Evolutionary conservation across 169 alveolate genomes (phyloP).

Genomic region (Plasmodium gaboni): DNA sequence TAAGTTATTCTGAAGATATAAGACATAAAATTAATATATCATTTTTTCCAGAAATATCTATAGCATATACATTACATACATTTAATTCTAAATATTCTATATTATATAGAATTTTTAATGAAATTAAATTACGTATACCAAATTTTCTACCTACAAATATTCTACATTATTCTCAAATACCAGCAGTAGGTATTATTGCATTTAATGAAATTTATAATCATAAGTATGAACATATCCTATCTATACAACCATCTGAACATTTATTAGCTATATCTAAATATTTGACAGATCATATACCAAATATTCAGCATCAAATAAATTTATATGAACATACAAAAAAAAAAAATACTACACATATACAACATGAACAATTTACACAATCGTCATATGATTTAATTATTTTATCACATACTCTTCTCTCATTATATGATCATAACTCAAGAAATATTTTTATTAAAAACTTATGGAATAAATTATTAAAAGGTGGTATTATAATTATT

Average conservation of each 20-base stretch:
- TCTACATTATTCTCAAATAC: not conserved
- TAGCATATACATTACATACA: slow-evolving; percentile 89
- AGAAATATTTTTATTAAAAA: slow-evolving; percentile 81
- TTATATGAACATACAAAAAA: slow-evolving; percentile 75
- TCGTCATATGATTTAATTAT: slow-evolving; percentile 76
- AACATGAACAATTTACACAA: too few relatives aligned
- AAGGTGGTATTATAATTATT: slow-evolving; percentile 81
- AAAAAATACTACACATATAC: too few relatives aligned
- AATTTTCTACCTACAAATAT: slow-evolving; percentile 55
- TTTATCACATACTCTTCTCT: slow-evolving; percentile 74
- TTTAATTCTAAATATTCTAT: slow-evolving; percentile 87
- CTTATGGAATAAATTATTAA: slow-evolving; percentile 79
- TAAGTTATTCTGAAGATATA: slow-evolving; percentile 84
- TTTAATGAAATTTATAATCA: slow-evolving; percentile 70
- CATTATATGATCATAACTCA: slow-evolving; percentile 50
- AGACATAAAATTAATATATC: slow-evolving; percentile 80
- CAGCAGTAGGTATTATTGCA: slow-evolving; percentile 73
- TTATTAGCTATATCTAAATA: slow-evolving; percentile 79
- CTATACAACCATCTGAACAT: slow-evolving; percentile 82
- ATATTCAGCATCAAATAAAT: slow-evolving; percentile 79
- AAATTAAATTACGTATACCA: slow-evolving; percentile 76
- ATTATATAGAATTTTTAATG: slow-evolving; percentile 83
- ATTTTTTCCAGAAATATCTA: slow-evolving; percentile 77
- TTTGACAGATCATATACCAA: slow-evolving; percentile 71
- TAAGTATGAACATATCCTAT: slow-evolving; percentile 47